A percentile compares a stretch with the other conserved stretches of the same genome.
These are phyloP conservation scores for Chlorophyllum brunneum DNA, from an alignment of 768 basidiomycete genomes.

Conservation along the genomic window DNA sequence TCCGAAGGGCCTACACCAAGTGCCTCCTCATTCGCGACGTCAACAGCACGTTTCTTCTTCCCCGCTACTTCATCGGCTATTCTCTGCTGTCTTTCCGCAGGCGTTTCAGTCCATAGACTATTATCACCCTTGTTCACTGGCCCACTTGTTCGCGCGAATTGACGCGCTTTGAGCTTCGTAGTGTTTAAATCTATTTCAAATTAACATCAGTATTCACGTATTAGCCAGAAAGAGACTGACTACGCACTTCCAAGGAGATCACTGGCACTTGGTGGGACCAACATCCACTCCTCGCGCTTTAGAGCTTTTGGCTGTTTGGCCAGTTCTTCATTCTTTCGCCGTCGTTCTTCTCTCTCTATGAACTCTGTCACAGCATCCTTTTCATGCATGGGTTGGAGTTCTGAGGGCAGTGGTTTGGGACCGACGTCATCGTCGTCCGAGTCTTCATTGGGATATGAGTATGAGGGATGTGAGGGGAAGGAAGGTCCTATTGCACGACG, in stretches of 20 bases:
- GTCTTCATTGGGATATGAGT: conserved; percentile 40
- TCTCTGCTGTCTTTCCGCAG: conserved; percentile 85
- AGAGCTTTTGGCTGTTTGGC: conserved; percentile 65
- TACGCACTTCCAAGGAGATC: conserved; percentile 74
- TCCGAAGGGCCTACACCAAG: conserved; percentile 37
- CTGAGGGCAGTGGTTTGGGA: conserved; percentile 67
- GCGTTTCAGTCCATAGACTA: conserved; percentile 96
- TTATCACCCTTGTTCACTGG: conserved; percentile 49
- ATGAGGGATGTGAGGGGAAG: conserved; percentile 34
- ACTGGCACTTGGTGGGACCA: conserved; percentile 83
- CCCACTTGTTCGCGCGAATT: conserved; percentile 56
- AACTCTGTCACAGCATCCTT: conserved; percentile 78
- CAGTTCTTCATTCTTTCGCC: conserved; percentile 66
- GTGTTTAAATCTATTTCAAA: conserved; percentile 73
- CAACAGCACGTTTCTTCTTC: conserved; percentile 71
- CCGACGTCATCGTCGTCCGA: conserved; percentile 82
- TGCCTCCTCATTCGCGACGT: conserved; percentile 40
- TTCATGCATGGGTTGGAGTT: conserved; percentile 32
- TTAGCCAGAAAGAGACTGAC: not conserved
- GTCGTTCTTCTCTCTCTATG: conserved; percentile 77
- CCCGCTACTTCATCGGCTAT: conserved; percentile 95
- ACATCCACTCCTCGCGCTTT: conserved; percentile 97
- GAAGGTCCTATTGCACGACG: conserved; percentile 51
- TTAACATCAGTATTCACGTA: not conserved
- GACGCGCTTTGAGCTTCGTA: conserved; percentile 73